Conservation (phyloP, 495 filamentous ascomycete genomes). For the Aspergillus carlsbadensis region DNA sequence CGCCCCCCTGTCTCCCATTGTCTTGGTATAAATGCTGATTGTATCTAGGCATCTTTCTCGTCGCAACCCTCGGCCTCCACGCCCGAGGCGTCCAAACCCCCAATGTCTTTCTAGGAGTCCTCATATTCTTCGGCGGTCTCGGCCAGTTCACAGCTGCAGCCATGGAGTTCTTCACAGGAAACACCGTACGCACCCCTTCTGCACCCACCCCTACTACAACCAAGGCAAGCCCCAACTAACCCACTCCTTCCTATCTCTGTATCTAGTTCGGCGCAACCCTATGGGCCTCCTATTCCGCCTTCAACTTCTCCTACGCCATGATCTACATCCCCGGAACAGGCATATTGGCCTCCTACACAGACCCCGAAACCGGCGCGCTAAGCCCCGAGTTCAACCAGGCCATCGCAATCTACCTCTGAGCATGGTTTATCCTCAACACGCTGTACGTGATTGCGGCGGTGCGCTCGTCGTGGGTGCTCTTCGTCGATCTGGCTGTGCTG, state of each 20-base stretch:
- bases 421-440: neutral
- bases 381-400: neutral
- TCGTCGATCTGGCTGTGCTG: neutral
- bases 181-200: neutral
- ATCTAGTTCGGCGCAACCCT: neutral
- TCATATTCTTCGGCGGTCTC: neutral
- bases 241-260: neutral
- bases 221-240: neutral
- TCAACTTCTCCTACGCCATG: constrained; percentile 7
- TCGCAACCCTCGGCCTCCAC: neutral
- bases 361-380: neutral
- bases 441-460: neutral
- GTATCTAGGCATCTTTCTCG: neutral
- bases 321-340: neutral
- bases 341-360: neutral
- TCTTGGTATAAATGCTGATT: neutral
- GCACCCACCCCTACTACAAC: neutral
- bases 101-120: neutral
- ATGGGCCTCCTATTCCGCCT: neutral
- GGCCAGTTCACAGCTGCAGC: neutral
- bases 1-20: neutral
- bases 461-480: neutral
- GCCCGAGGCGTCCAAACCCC: constrained; percentile 1
- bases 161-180: neutral
- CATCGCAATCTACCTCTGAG: neutral